These are phyloP conservation scores for Orychophragmus violaceus DNA, from an alignment of 345 rosid species.

Conservation along the genomic window DNA sequence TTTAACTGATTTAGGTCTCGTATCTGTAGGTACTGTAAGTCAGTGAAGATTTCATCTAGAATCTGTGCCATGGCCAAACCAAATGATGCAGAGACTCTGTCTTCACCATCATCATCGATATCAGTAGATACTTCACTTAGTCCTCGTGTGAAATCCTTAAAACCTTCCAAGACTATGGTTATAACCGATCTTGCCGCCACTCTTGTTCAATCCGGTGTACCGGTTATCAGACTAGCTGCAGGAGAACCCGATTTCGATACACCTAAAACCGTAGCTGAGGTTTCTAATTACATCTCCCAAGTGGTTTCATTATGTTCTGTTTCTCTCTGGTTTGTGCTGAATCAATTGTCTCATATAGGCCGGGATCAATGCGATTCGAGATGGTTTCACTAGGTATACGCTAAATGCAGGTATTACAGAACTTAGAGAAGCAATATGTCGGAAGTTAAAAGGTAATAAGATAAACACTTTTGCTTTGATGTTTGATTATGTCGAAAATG, in stretches of 20 bases:
- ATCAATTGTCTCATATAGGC: conserved; percentile 39
- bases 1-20: not conserved
- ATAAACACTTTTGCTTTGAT: not conserved
- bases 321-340: not conserved
- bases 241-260: conserved; percentile 99
- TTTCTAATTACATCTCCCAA: conserved; percentile 7
- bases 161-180: conserved; percentile 91
- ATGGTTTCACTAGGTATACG: conserved; percentile 62
- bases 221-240: conserved; percentile 86
- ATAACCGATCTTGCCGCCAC: conserved; percentile 67
- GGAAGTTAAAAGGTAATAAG: conserved; percentile 66
- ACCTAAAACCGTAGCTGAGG: conserved; percentile 71
- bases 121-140: conserved; percentile 68
- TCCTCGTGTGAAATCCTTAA: conserved; percentile 75
- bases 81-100: conserved; percentile 23
- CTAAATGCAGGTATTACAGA: conserved; percentile 86
- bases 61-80: conserved; percentile 42
- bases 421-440: conserved; percentile 81
- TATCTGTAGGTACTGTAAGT: conserved; percentile 23
- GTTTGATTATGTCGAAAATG: not conserved
- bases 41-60: conserved; percentile 27
- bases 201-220: conserved; percentile 81
- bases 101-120: not conserved
- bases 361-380: conserved; percentile 82
- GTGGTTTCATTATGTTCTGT: not conserved